A percentile compares a stretch with the other conserved stretches of the same genome.
phyloP scores from a whole-genome alignment of 768 basidiomycete genomes.

The Auricularia cornea region DNA sequence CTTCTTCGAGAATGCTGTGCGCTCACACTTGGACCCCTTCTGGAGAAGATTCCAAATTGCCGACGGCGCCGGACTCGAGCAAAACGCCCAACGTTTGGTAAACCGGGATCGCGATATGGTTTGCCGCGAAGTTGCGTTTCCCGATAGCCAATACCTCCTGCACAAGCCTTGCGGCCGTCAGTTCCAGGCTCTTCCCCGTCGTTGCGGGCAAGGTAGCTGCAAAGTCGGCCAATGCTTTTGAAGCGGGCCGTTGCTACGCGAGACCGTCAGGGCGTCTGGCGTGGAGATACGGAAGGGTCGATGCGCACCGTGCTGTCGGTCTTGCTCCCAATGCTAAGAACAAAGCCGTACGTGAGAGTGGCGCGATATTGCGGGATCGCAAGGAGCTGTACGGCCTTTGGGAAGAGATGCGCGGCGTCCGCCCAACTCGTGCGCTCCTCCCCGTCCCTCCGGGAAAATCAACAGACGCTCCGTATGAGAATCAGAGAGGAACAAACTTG shows the following conservation, averaged over 20 bases:
- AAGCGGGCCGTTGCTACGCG: slow-evolving; percentile 58
- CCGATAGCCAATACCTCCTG: slow-evolving; percentile 50
- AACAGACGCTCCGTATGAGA: not conserved
- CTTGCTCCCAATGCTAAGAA: slow-evolving; percentile 75
- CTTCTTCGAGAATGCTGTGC: slow-evolving; percentile 6
- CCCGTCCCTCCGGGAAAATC: slow-evolving; percentile 20
- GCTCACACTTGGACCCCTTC: slow-evolving; percentile 47
- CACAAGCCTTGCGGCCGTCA: slow-evolving; percentile 44
- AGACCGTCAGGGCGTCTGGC: slow-evolving; percentile 7
- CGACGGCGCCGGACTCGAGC: slow-evolving; percentile 58
- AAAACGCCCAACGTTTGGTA: slow-evolving; percentile 68
- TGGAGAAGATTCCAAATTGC: slow-evolving; percentile 35
- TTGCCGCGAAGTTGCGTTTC: slow-evolving; percentile 46
- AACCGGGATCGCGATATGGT: slow-evolving; percentile 73
- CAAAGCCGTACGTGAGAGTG: slow-evolving; percentile 57
- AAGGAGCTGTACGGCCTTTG: slow-evolving; percentile 58
- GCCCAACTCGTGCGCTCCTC: slow-evolving; percentile 46
- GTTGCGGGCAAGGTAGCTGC: slow-evolving; percentile 42
- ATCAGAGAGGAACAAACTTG: slow-evolving; percentile 28
- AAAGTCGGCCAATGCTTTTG: slow-evolving; percentile 52
- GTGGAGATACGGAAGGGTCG: slow-evolving; percentile 11
- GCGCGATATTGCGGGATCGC: slow-evolving; percentile 54
- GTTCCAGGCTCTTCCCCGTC: slow-evolving; percentile 22
- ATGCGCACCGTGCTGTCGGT: slow-evolving; percentile 74
- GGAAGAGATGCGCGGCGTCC: slow-evolving; percentile 67